Evolutionary conservation across 805 yeast species (phyloP).

Genomic region (Yarrowia bubula): DNA sequence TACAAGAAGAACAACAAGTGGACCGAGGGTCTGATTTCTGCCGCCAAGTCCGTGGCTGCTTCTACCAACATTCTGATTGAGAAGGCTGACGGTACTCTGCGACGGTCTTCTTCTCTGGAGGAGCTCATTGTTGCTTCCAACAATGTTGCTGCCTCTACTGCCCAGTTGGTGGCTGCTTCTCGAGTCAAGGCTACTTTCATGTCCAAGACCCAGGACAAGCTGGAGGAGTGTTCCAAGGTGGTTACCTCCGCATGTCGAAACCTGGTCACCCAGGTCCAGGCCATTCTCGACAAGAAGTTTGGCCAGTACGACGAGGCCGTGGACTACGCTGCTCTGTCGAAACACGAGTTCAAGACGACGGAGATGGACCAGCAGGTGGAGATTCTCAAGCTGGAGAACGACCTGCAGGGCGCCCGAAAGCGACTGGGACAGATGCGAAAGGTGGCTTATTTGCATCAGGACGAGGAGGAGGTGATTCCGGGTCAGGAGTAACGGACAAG

Average conservation of each 20-base stretch:
- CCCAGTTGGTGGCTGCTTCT: slow-evolving; percentile 88
- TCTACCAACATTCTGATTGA: slow-evolving; percentile 78
- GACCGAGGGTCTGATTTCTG: slow-evolving; percentile 91
- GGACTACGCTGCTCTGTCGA: slow-evolving; percentile 66
- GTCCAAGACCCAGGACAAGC: slow-evolving; percentile 70
- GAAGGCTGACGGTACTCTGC: slow-evolving; percentile 82
- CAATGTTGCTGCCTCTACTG: slow-evolving; percentile 89
- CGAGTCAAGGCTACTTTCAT: slow-evolving; percentile 76
- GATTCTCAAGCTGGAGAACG: slow-evolving; percentile 76
- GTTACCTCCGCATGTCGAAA: slow-evolving; percentile 76
- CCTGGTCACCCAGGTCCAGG: slow-evolving; percentile 68
- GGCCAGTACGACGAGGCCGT: slow-evolving; percentile 40
- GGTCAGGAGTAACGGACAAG: slow-evolving; percentile 23
- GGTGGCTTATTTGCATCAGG: slow-evolving; percentile 67
- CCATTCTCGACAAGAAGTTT: slow-evolving; percentile 43
- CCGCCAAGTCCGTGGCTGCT: slow-evolving; percentile 81
- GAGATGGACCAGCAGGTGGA: slow-evolving; percentile 95
- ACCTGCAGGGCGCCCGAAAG: slow-evolving; percentile 68
- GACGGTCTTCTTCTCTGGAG: slow-evolving; percentile 64
- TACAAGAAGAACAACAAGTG: slow-evolving; percentile 85
- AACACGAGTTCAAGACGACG: slow-evolving; percentile 77
- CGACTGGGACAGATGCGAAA: slow-evolving; percentile 81
- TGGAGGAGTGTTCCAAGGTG: slow-evolving; percentile 65
- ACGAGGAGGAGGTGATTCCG: slow-evolving; percentile 46
- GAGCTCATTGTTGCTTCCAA: slow-evolving; percentile 86